Evolutionary conservation across 2,329 filamentous ascomycete species (phyloP), one percentile per base, ranked within the genome.

Genomic region (Aspergillus texensis): DNA sequence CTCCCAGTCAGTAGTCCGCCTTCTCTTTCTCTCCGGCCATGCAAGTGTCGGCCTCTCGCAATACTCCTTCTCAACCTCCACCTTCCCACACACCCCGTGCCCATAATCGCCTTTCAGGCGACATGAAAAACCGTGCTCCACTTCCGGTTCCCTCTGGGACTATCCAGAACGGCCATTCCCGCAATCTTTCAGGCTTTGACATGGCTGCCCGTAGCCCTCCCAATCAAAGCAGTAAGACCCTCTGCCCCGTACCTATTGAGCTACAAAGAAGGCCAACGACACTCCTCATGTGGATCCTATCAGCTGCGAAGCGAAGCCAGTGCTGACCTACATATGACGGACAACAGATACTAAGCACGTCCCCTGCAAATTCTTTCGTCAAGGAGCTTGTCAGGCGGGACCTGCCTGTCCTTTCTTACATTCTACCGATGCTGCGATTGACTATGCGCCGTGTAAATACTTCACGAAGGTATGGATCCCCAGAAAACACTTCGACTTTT

Each of bases 291-390:
- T 36, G 32, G 11, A 55, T 30, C 48, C n/a, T 45, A 26, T 48
- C 16, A 1, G 19, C 24, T 30, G 21, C 19, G 32, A 60, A 43
- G 14, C 14, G n/a, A 39, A 39, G 10, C 30, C n/a, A 53, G 19
- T 43, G 14, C 36, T 54, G 34, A 41, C 36, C 24, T 43, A 26
- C 28, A 16, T 53, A 24, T 54, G 48, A 54, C 48, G 32, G 24
- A 52, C 30, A 34, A 57, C 67, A 97, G 94, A 97, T 79, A 97
- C 95, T 21, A 91, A 94, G 66, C 95, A 98, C 82, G 95, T 99
- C 52, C 95, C 95, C 45, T 99, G 95, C 91, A 98, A 98, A 85
- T 99, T 99, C 90, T 99, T 95, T 81, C 90, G 93, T 60, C 93
- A 97, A 82, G 94, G 94, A 77, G 89, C 93, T 73, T 99, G 95